Conservation (phyloP, 129 eudicot genomes). For the Lonicera japonica region DNA sequence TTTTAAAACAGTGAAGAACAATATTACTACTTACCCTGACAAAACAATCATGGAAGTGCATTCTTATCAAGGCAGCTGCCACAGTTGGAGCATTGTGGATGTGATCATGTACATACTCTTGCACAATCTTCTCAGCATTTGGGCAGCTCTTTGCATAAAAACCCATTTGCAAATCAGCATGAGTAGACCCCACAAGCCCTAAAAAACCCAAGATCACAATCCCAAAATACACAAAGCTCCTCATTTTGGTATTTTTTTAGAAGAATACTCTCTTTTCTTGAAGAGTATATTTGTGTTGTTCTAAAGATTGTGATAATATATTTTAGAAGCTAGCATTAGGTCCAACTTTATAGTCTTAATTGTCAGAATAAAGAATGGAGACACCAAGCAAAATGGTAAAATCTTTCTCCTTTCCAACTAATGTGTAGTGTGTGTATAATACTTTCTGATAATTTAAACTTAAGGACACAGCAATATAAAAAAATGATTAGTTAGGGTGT, state of each 20-base stretch:
- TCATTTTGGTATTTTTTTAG: background rate
- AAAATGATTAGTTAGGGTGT: too few species aligned
- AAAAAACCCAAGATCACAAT: slow-evolving; percentile 11
- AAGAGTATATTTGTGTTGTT: too few species aligned
- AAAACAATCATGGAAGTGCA: slow-evolving; percentile 54
- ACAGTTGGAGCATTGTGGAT: slow-evolving; percentile 33
- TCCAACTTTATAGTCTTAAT: background rate
- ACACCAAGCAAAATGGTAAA: slow-evolving; percentile 5
- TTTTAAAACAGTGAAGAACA: background rate
- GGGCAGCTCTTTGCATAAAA: slow-evolving; percentile 37
- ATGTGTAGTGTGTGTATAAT: too few species aligned
- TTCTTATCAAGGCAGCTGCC: slow-evolving; percentile 38
- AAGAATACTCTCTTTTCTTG: background rate
- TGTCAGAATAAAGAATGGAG: background rate
- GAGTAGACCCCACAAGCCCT: slow-evolving; percentile 9
- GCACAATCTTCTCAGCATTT: slow-evolving; percentile 32
- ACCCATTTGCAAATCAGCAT: slow-evolving; percentile 14
- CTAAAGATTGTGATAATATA: too few species aligned
- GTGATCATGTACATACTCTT: slow-evolving; percentile 16
- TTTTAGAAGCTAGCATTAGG: background rate
- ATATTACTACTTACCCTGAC: slow-evolving; percentile 26
- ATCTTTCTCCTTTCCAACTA: background rate
- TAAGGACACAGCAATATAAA: too few species aligned
- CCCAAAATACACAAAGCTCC: background rate
- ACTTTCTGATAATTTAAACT: too few species aligned